Conservation (phyloP, 169 alveolate genomes). For the Ichthyophthirius multifiliis region DNA sequence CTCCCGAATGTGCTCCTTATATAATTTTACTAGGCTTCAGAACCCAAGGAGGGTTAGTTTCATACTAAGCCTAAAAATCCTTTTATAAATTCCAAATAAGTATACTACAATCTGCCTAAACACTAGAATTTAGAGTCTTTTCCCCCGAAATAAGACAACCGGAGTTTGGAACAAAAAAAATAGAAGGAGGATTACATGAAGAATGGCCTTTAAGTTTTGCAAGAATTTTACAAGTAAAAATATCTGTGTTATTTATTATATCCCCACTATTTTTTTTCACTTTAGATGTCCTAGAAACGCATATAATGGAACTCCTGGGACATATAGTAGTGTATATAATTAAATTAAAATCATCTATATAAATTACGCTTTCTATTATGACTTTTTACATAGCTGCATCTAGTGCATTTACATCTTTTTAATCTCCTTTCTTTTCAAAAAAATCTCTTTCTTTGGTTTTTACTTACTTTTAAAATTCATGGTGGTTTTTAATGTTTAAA, state of each 20-base stretch:
- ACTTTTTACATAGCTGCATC: slow-evolving; percentile 37
- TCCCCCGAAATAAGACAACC: slow-evolving; percentile 54
- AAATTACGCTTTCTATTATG: slow-evolving; percentile 47
- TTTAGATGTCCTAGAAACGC: slow-evolving; percentile 26
- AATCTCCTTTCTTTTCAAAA: neutral
- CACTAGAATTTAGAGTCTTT: no score
- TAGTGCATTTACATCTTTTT: neutral
- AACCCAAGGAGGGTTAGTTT: slow-evolving; percentile 15
- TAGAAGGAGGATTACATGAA: slow-evolving; percentile 41
- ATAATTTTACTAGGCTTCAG: neutral
- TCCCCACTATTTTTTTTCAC: neutral
- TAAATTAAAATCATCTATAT: slow-evolving; percentile 44
- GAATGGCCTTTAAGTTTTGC: slow-evolving; percentile 44
- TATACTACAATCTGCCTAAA: no score
- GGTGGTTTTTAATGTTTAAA: slow-evolving; percentile 4
- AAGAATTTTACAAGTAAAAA: slow-evolving; percentile 16
- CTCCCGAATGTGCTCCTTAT: neutral
- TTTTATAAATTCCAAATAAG: slow-evolving; percentile 3
- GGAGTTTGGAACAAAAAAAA: slow-evolving; percentile 25
- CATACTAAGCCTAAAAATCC: neutral
- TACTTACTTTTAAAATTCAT: neutral
- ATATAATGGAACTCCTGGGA: slow-evolving; percentile 48
- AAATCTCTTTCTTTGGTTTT: neutral
- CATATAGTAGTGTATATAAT: slow-evolving; percentile 45
- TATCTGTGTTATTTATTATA: neutral